Evolutionary conservation across 1,284 basidiomycete species (phyloP).

Genomic region (Sutorius eximius): DNA sequence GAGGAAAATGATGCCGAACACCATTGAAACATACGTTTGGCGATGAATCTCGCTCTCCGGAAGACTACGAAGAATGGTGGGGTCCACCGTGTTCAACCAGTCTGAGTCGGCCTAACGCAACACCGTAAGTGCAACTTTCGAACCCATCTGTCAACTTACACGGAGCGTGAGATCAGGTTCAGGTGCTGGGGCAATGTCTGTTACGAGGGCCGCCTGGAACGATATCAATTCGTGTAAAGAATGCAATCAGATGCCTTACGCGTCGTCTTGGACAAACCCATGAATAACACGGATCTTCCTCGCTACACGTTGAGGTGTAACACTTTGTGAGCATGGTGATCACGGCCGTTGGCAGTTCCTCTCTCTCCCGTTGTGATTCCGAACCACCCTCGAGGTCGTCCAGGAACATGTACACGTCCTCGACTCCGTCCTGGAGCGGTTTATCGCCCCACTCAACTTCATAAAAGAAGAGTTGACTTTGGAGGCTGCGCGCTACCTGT

Average conservation of each 20-base stretch:
- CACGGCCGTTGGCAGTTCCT: constrained; percentile 85
- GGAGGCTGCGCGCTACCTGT: constrained; percentile 84
- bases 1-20: neutral
- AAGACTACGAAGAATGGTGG: constrained; percentile 64
- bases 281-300: constrained; percentile 68
- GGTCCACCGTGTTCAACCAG: constrained; percentile 76
- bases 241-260: constrained; percentile 38
- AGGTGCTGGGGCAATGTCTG: constrained; percentile 21
- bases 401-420: constrained; percentile 96
- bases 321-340: constrained; percentile 80
- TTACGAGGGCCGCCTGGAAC: constrained; percentile 23
- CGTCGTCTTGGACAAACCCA: constrained; percentile 67
- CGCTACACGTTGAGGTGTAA: constrained; percentile 81
- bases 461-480: constrained; percentile 92
- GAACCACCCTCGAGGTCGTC: constrained; percentile 77
- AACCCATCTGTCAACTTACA: constrained; percentile 18
- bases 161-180: constrained; percentile 30
- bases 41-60: constrained; percentile 79
- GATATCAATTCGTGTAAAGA: constrained; percentile 10
- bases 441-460: constrained; percentile 95
- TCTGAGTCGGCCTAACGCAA: constrained; percentile 46
- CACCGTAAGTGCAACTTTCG: constrained; percentile 21
- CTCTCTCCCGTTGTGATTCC: constrained; percentile 56
- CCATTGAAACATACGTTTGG: constrained; percentile 59
- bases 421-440: constrained; percentile 84